Conservation (phyloP, 768 basidiomycete species). For the Cytidiella melzeri region DNA sequence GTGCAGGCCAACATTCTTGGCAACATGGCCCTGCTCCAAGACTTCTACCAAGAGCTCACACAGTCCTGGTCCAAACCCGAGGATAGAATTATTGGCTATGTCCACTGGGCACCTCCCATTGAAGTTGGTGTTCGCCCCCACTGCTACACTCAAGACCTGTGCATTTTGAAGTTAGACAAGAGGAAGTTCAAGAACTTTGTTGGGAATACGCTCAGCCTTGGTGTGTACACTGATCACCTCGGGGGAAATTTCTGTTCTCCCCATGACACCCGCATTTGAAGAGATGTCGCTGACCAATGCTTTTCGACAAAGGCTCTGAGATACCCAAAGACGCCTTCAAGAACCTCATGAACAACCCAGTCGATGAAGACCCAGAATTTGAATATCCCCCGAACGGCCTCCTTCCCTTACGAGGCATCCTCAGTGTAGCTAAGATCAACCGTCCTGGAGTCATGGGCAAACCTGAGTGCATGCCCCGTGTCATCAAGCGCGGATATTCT, state of each 20-base stretch:
- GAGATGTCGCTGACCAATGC: too few species aligned
- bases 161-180: slow-evolving; percentile 34
- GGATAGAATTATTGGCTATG: slow-evolving; percentile 32
- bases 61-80: slow-evolving; percentile 27
- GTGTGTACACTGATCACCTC: slow-evolving; percentile 31
- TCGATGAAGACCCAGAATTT: slow-evolving; percentile 19
- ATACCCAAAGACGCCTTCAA: too few species aligned
- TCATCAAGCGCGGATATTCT: slow-evolving; percentile 20
- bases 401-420: slow-evolving; percentile 15
- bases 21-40: too few species aligned
- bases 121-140: slow-evolving; percentile 22
- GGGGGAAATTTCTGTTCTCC: too few species aligned
- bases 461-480: slow-evolving; percentile 18
- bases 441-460: slow-evolving; percentile 17
- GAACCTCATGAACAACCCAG: slow-evolving; percentile 15
- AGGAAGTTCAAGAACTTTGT: slow-evolving; percentile 29
- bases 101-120: slow-evolving; percentile 35
- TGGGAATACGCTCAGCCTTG: slow-evolving; percentile 31
- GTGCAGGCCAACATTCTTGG: too few species aligned
- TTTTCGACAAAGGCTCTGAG: too few species aligned
- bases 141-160: slow-evolving; percentile 31
- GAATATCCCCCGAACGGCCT: slow-evolving; percentile 23
- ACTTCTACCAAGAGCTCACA: too few species aligned
- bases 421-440: slow-evolving; percentile 18
- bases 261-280: too few species aligned